phyloP scores from a whole-genome alignment of 1,139 yeast genomes.

The Blastobotrys malaysiensis region DNA sequence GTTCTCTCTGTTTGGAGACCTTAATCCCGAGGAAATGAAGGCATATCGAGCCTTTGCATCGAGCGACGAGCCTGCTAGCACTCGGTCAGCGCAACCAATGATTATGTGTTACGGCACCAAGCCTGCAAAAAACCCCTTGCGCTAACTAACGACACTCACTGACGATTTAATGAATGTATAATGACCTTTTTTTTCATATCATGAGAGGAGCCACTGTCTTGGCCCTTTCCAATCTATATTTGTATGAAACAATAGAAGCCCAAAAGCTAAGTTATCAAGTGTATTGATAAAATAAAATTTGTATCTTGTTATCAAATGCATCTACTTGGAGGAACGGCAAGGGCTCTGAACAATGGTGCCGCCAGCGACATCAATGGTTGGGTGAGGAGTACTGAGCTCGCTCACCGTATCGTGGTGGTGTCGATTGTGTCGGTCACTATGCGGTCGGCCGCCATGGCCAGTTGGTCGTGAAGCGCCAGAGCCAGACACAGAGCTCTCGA shows the following conservation, averaged over 20 bases:
- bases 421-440: no score
- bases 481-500: no score
- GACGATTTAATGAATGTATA: background rate
- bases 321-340: background rate
- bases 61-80: background rate
- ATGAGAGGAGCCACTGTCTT: background rate
- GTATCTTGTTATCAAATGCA: background rate
- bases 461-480: no score
- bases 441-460: no score
- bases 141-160: background rate
- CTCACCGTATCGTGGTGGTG: background rate
- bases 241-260: no score
- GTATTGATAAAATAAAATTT: no score
- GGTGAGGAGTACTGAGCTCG: background rate
- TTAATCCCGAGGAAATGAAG: slow-evolving; percentile 23
- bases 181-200: background rate
- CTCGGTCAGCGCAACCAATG: slow-evolving; percentile 10
- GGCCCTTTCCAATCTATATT: no score
- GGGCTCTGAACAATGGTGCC: background rate
- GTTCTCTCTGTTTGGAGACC: slow-evolving; percentile 24
- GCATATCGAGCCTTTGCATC: slow-evolving; percentile 4
- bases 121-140: slow-evolving; percentile 14
- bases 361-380: background rate
- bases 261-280: background rate
- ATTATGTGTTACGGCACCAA: slow-evolving; percentile 24